phyloP scores from a whole-genome alignment of 805 yeast genomes.

The Candida bentonensis region DNA sequence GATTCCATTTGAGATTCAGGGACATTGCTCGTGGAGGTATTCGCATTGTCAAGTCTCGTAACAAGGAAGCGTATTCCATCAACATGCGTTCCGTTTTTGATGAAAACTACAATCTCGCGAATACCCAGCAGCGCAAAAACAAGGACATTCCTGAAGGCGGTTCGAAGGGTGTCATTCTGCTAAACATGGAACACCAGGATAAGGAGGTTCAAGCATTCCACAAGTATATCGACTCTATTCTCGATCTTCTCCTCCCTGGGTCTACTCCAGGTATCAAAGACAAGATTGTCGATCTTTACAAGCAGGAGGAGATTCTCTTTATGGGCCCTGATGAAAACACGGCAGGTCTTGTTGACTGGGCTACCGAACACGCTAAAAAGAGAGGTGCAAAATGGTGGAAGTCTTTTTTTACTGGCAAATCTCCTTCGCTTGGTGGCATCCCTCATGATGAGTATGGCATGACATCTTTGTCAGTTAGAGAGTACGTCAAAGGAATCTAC shows the following conservation, averaged over 20 bases:
- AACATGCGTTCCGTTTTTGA: constrained; percentile 85
- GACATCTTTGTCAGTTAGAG: constrained; percentile 91
- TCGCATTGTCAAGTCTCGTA: constrained; percentile 80
- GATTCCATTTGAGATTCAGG: constrained; percentile 92
- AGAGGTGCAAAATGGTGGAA: constrained; percentile 98
- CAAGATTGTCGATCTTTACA: constrained; percentile 69
- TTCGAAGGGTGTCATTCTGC: constrained; percentile 87
- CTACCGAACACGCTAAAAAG: constrained; percentile 78
- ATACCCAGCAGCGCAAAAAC: constrained; percentile 91
- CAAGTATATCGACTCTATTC: constrained; percentile 82
- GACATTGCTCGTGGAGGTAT: constrained; percentile 98
- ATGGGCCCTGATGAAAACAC: constrained; percentile 99
- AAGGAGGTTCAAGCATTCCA: constrained; percentile 75
- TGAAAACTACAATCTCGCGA: constrained; percentile 90
- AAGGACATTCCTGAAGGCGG: constrained; percentile 99
- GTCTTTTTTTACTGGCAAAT: constrained; percentile 93
- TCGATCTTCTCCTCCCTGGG: constrained; percentile 68
- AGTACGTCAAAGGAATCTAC: constrained; percentile 78
- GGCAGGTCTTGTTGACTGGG: constrained; percentile 93
- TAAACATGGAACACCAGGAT: constrained; percentile 57
- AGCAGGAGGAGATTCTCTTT: constrained; percentile 77
- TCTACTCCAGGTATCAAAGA: constrained; percentile 65
- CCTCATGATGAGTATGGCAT: constrained; percentile 97
- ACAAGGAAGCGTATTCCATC: constrained; percentile 68
- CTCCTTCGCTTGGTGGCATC: constrained; percentile 86